Conservation (phyloP, 306 rosid species). For the Acacia melanoxylon region DNA sequence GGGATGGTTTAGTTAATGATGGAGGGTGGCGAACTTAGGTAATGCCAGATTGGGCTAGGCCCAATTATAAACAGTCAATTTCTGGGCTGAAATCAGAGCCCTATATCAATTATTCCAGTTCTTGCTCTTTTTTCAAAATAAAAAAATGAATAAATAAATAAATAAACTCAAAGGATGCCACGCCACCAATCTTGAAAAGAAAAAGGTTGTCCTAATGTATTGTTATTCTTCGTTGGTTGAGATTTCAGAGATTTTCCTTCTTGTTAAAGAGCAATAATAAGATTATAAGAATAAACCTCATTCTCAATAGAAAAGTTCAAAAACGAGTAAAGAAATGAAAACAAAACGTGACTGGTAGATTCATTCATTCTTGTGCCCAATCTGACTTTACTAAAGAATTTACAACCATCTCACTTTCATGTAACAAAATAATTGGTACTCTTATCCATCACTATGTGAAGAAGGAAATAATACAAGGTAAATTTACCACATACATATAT, state of each 20-base stretch:
- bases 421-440: conserved; percentile 20
- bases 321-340: neutral
- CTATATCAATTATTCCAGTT: neutral
- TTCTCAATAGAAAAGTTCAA: neutral
- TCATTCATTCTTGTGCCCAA: conserved; percentile 35
- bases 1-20: neutral
- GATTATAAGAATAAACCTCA: neutral
- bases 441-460: conserved; percentile 13
- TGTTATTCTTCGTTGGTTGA: neutral
- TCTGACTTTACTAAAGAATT: conserved; percentile 30
- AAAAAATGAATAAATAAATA: no score
- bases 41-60: neutral
- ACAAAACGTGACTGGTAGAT: conserved; percentile 16
- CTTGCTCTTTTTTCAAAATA: neutral
- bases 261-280: neutral
- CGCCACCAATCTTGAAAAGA: neutral
- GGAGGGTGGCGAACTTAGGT: neutral
- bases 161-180: neutral
- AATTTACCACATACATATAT: conserved; percentile 42
- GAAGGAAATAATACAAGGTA: conserved; percentile 14
- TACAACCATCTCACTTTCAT: conserved; percentile 40
- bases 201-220: neutral
- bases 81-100: neutral
- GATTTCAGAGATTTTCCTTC: neutral
- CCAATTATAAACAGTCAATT: neutral